These are phyloP conservation scores for Tricholoma saponaceum DNA, from an alignment of 768 basidiomycete genomes.

Conservation along the genomic window DNA sequence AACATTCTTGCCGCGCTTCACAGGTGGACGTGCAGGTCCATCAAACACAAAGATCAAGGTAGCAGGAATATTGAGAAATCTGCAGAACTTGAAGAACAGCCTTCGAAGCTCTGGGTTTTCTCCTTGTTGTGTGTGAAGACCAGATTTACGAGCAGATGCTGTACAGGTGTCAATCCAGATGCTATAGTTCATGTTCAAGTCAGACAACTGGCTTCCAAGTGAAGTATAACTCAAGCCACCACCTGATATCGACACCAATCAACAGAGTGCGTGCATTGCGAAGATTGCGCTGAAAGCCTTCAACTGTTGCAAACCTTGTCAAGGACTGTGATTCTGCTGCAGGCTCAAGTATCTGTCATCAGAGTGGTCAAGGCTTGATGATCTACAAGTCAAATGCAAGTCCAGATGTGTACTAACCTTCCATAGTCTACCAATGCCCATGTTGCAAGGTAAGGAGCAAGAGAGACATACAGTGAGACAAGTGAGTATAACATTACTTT, in stretches of 20 bases:
- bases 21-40: conserved; percentile 35
- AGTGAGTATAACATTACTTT: background rate
- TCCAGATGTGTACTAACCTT: background rate
- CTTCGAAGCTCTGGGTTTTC: conserved; percentile 39
- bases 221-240: background rate
- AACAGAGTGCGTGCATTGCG: background rate
- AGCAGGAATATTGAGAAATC: conserved; percentile 18
- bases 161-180: conserved; percentile 6
- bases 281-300: background rate
- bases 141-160: background rate
- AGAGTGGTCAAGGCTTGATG: background rate
- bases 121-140: conserved; percentile 12
- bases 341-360: background rate
- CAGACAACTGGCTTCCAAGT: background rate
- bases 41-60: conserved; percentile 41
- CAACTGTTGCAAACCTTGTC: background rate
- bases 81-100: conserved; percentile 37
- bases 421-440: background rate
- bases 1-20: conserved; percentile 34
- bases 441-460: background rate
- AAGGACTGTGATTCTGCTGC: background rate
- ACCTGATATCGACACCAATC: background rate
- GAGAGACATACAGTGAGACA: background rate
- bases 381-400: background rate
- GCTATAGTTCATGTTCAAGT: background rate